Percentiles rank a stretch among this genome's conserved stretches.
These are phyloP conservation scores for Filobasidium floriforme DNA, from an alignment of 768 basidiomycete species.

Conservation along the genomic window DNA sequence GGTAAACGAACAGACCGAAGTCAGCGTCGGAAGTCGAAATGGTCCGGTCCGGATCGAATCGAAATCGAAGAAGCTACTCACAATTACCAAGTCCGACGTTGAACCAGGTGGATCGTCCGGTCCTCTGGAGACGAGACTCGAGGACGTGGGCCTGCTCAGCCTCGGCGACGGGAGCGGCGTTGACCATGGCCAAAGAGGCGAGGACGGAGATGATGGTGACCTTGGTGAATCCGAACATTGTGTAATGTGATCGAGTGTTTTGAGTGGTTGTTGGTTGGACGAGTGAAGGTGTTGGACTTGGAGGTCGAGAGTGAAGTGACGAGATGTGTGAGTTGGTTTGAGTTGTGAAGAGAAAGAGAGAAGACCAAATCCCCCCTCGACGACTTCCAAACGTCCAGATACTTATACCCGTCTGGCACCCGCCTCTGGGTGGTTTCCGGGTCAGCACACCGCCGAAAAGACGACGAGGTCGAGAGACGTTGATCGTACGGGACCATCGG, in stretches of 20 bases:
- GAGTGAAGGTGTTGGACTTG: neutral
- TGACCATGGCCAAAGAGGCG: constrained; percentile 9
- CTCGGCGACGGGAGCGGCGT: constrained; percentile 11
- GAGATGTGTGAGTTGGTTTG: neutral
- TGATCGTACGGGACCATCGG: no score
- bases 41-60: constrained; percentile 40
- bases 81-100: neutral
- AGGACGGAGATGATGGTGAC: neutral
- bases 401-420: no score
- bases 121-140: neutral
- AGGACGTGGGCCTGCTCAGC: constrained; percentile 4
- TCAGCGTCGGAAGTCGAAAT: constrained; percentile 38
- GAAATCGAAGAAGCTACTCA: neutral
- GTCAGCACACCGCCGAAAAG: no score
- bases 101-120: constrained; percentile 3
- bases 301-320: neutral
- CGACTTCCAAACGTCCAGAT: no score
- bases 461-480: no score
- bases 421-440: no score
- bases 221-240: constrained; percentile 12
- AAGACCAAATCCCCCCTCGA: no score
- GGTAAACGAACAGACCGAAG: constrained; percentile 21
- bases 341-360: neutral
- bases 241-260: neutral
- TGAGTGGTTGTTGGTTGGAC: neutral